phyloP scores from a whole-genome alignment of 163 green algal genomes.

The Chlamydomonas reinhardtii region DNA sequence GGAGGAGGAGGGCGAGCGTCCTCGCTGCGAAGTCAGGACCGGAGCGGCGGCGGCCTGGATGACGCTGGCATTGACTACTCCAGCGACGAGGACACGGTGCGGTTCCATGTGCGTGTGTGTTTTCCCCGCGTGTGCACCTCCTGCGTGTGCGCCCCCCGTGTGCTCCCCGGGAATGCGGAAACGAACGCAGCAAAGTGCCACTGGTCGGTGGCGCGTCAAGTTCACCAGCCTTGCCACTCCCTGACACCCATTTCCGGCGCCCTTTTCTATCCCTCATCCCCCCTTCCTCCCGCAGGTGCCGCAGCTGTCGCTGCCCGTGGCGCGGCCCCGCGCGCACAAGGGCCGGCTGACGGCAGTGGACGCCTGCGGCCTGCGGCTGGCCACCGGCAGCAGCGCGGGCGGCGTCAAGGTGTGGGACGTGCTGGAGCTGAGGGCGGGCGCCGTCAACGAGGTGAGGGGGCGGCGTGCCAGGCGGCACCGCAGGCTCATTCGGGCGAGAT shows the following conservation, averaged over 20 bases:
- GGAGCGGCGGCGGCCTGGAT: too few species aligned
- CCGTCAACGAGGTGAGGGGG: neutral
- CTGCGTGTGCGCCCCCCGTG: too few species aligned
- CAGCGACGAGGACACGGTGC: neutral
- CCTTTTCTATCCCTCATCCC: too few species aligned
- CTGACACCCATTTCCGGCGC: too few species aligned
- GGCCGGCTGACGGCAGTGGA: neutral
- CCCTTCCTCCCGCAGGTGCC: neutral
- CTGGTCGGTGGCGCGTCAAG: too few species aligned
- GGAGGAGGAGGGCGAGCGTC: too few species aligned
- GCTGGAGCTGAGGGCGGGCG: neutral
- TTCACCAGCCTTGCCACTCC: too few species aligned
- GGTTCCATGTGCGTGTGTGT: neutral
- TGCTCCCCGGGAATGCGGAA: too few species aligned
- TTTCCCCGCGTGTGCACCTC: too few species aligned
- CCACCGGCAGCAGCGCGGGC: neutral
- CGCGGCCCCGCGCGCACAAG: neutral
- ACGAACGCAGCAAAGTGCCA: too few species aligned
- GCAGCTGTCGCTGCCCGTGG: neutral
- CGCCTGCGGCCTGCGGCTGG: neutral
- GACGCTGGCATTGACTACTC: neutral
- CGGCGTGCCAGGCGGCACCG: neutral
- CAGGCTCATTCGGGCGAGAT: too few species aligned
- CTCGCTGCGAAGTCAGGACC: too few species aligned
- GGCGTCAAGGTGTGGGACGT: slow-evolving; percentile 16